Conservation (phyloP, 495 filamentous ascomycete genomes). For the Aspergillus incahuasiensis region DNA sequence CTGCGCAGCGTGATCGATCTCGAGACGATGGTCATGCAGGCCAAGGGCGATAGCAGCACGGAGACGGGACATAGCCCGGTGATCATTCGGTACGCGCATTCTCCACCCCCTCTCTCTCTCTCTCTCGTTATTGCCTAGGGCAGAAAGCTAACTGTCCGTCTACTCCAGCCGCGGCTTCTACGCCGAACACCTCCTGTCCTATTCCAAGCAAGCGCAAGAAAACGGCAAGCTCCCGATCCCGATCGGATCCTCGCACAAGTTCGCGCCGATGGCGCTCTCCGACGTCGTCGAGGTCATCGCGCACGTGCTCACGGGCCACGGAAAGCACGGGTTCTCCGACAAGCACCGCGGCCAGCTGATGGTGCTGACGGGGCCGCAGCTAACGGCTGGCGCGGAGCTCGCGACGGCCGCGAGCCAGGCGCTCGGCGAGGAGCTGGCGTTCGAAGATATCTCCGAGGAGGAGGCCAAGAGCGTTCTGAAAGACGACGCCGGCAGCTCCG, state of each 20-base stretch:
- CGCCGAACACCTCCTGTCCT: slow-evolving; percentile 52
- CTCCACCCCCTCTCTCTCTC: background rate
- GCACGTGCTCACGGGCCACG: slow-evolving; percentile 46
- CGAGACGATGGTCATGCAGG: slow-evolving; percentile 39
- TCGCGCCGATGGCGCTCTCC: slow-evolving; percentile 49
- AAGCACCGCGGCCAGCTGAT: slow-evolving; percentile 53
- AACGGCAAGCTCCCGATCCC: slow-evolving; percentile 47
- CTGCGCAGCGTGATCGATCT: slow-evolving; percentile 53
- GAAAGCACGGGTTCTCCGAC: slow-evolving; percentile 53
- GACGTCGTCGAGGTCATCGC: slow-evolving; percentile 50
- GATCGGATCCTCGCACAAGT: slow-evolving; percentile 47
- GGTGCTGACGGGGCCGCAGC: slow-evolving; percentile 50
- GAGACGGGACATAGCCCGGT: slow-evolving; percentile 42
- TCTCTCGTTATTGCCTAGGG: background rate
- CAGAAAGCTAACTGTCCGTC: background rate
- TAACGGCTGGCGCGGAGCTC: slow-evolving; percentile 47
- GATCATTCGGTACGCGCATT: slow-evolving; percentile 50
- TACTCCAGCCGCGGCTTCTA: slow-evolving; percentile 46
- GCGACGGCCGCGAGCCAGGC: slow-evolving; percentile 47
- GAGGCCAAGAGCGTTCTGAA: slow-evolving; percentile 45
- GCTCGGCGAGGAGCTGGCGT: slow-evolving; percentile 44
- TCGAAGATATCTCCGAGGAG: slow-evolving; percentile 51
- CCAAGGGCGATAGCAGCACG: slow-evolving; percentile 42
- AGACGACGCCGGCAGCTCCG: slow-evolving; percentile 37
- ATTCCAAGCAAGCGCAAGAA: slow-evolving; percentile 42